Evolutionary conservation across 1,284 basidiomycete genomes (phyloP).

Genomic region (Ceratobasidium sp.): DNA sequence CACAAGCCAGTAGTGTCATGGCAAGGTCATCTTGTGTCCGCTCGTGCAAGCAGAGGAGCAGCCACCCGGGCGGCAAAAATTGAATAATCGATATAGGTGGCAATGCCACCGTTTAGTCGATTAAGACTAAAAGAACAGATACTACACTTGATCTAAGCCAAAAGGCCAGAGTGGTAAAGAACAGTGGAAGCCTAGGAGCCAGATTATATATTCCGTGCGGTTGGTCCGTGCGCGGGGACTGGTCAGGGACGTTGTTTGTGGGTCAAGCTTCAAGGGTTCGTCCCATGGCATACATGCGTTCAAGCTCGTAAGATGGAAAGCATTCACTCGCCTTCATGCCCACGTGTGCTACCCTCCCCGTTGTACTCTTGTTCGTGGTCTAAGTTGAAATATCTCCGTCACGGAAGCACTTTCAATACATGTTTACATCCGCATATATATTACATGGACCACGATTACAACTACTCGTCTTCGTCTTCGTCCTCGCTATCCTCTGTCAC

Average conservation of each 20-base stretch:
- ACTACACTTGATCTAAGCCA: conserved; percentile 98
- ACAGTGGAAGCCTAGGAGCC: not conserved
- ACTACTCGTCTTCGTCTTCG: conserved; percentile 52
- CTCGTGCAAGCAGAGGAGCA: conserved; percentile 44
- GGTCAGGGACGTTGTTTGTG: conserved; percentile 20
- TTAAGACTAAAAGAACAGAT: conserved; percentile 78
- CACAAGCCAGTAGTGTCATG: conserved; percentile 46
- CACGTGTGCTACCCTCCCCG: not conserved
- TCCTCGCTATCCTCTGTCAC: conserved; percentile 53
- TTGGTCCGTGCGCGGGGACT: conserved; percentile 27
- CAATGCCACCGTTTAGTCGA: conserved; percentile 43
- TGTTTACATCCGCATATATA: not conserved
- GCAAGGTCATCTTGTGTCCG: conserved; percentile 46
- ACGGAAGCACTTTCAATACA: not conserved
- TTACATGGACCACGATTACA: not conserved
- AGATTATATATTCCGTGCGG: conserved; percentile 27
- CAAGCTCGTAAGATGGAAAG: not conserved
- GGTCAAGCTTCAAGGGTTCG: not conserved
- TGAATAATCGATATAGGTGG: conserved; percentile 42
- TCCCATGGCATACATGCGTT: not conserved
- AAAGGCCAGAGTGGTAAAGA: conserved; percentile 89
- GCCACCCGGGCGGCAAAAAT: conserved; percentile 42
- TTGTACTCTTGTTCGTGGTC: too few species aligned
- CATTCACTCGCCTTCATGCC: not conserved
- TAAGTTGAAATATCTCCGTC: too few species aligned